phyloP scores from a whole-genome alignment of 1,139 yeast genomes.

The Geotrichum europaeum region DNA sequence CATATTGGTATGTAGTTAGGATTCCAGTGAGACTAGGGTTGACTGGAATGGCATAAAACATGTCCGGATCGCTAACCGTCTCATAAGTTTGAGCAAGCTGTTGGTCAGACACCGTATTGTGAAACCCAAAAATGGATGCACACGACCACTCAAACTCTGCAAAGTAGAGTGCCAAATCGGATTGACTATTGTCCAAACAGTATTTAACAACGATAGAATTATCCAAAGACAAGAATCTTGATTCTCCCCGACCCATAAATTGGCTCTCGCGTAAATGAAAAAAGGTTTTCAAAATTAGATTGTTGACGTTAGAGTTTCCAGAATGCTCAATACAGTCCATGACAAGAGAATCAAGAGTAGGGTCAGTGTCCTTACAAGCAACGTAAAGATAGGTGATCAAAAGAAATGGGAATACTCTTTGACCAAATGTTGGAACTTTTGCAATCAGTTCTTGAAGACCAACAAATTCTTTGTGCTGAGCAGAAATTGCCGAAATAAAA shows the following conservation, averaged over 20 bases:
- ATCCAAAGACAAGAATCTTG: slow-evolving; percentile 5
- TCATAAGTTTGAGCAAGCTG: slow-evolving; percentile 7
- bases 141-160: slow-evolving; percentile 14
- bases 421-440: slow-evolving; percentile 7
- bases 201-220: slow-evolving; percentile 5
- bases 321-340: slow-evolving; percentile 1
- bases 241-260: slow-evolving; percentile 2
- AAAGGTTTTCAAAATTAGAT: slow-evolving; percentile 9
- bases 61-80: slow-evolving; percentile 12
- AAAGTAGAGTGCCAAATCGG: slow-evolving; percentile 11
- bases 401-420: slow-evolving; percentile 5
- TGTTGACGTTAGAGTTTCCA: slow-evolving; percentile 1
- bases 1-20: slow-evolving; percentile 10
- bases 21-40: slow-evolving; percentile 8
- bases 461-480: slow-evolving; percentile 2
- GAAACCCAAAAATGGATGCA: slow-evolving; percentile 1
- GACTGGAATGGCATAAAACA: slow-evolving; percentile 17
- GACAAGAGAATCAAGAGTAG: slow-evolving; percentile 1
- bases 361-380: background rate
- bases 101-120: background rate
- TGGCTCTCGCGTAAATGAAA: slow-evolving; percentile 11
- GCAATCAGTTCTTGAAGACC: slow-evolving; percentile 2
- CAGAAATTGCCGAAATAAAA: background rate
- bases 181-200: slow-evolving; percentile 1
- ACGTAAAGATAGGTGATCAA: slow-evolving; percentile 1